These are phyloP conservation scores for Apiotrichum gracile DNA, from an alignment of 1,284 basidiomycete genomes.

Conservation along the genomic window DNA sequence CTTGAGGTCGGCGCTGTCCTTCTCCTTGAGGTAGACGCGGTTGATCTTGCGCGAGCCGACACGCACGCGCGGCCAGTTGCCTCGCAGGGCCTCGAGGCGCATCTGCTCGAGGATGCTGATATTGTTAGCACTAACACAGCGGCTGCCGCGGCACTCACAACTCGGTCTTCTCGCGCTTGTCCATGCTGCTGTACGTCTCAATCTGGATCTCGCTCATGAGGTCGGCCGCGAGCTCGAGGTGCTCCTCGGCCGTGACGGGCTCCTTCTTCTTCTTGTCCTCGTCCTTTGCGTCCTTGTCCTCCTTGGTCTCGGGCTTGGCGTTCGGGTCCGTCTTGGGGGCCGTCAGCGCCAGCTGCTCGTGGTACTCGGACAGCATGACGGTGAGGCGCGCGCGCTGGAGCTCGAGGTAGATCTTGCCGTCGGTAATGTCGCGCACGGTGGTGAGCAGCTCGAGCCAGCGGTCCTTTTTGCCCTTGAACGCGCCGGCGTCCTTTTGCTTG, in stretches of 20 bases:
- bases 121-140: not conserved
- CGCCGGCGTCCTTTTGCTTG: slow-evolving; percentile 39
- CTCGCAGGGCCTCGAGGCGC: slow-evolving; percentile 72
- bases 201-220: slow-evolving; percentile 92
- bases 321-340: slow-evolving; percentile 26
- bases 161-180: slow-evolving; percentile 94
- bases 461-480: slow-evolving; percentile 56
- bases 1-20: slow-evolving; percentile 87
- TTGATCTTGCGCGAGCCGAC: slow-evolving; percentile 94
- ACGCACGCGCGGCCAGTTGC: slow-evolving; percentile 81
- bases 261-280: slow-evolving; percentile 44
- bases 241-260: slow-evolving; percentile 50
- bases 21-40: slow-evolving; percentile 82
- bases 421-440: slow-evolving; percentile 83
- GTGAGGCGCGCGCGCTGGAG: slow-evolving; percentile 93
- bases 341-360: slow-evolving; percentile 59
- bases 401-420: slow-evolving; percentile 98
- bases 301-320: slow-evolving; percentile 2
- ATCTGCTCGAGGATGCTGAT: slow-evolving; percentile 85
- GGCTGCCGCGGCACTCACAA: slow-evolving; percentile 51
- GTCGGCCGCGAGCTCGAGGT: slow-evolving; percentile 75
- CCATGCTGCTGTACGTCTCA: slow-evolving; percentile 98
- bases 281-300: slow-evolving; percentile 18
- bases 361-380: slow-evolving; percentile 70
- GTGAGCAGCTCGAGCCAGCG: slow-evolving; percentile 83